Evolutionary conservation across 305 asterid species (phyloP).

Genomic region (Stenogyne calaminthoides): DNA sequence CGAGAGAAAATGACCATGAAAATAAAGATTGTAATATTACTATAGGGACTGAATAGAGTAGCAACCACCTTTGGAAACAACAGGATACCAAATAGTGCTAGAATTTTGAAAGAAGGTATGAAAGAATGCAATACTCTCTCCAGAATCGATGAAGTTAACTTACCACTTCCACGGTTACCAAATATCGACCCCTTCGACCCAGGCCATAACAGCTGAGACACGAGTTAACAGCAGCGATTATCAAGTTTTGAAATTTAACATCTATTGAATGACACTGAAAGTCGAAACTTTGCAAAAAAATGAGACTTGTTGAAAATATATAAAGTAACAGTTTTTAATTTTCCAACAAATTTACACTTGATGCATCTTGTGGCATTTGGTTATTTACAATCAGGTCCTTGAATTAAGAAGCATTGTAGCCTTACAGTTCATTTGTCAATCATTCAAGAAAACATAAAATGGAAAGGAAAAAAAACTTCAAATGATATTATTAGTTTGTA

Average conservation of each 20-base stretch:
- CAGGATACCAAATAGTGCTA: too few relatives aligned
- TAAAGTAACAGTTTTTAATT: too few relatives aligned
- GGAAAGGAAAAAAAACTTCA: background rate
- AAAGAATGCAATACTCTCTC: too few relatives aligned
- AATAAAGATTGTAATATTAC: background rate
- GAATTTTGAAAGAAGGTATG: too few relatives aligned
- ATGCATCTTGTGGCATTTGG: too few relatives aligned
- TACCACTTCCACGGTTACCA: constrained; percentile 24
- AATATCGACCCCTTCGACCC: constrained; percentile 32
- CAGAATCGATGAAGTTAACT: background rate
- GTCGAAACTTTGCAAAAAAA: too few relatives aligned
- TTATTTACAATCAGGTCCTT: too few relatives aligned
- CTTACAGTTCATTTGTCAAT: background rate
- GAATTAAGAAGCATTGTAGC: too few relatives aligned
- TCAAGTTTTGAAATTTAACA: background rate
- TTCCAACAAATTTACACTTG: too few relatives aligned
- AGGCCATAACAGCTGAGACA: constrained; percentile 38
- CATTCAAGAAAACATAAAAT: background rate
- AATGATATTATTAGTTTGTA: too few relatives aligned
- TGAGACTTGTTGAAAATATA: too few relatives aligned
- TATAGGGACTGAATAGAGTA: background rate
- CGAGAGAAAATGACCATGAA: background rate
- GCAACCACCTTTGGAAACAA: background rate
- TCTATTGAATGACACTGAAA: too few relatives aligned
- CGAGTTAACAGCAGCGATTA: constrained; percentile 22